Evolutionary conservation across 345 rosid genomes (phyloP).

Genomic region (Anastatica hierochuntica): DNA sequence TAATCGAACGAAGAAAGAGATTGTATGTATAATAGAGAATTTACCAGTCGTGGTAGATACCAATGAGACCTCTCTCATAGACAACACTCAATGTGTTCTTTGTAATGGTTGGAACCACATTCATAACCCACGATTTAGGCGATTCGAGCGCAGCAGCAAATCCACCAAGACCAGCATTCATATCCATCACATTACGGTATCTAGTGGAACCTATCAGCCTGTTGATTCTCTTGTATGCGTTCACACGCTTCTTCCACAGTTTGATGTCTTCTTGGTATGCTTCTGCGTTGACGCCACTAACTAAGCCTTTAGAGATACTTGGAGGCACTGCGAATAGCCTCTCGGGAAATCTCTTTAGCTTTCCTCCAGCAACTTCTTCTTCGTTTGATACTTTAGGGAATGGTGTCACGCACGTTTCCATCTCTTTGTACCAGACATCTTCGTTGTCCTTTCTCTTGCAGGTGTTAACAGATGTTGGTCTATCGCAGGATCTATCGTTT

Average conservation of each 20-base stretch:
- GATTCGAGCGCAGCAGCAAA: slow-evolving; percentile 84
- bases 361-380: slow-evolving; percentile 60
- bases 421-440: slow-evolving; percentile 96
- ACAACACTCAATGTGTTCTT: slow-evolving; percentile 70
- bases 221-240: slow-evolving; percentile 78
- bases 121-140: slow-evolving; percentile 89
- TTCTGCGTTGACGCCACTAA: slow-evolving; percentile 80
- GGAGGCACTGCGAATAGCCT: slow-evolving; percentile 81
- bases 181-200: slow-evolving; percentile 95
- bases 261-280: slow-evolving; percentile 61
- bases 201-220: slow-evolving; percentile 67
- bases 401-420: slow-evolving; percentile 80
- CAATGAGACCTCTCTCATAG: slow-evolving; percentile 82
- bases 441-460: slow-evolving; percentile 64
- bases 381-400: slow-evolving; percentile 54
- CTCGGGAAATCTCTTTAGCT: slow-evolving; percentile 64
- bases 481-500: slow-evolving; percentile 42
- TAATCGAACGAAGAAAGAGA: background rate
- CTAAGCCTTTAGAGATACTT: slow-evolving; percentile 73
- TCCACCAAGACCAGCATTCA: slow-evolving; percentile 97
- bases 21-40: background rate
- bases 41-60: slow-evolving; percentile 98
- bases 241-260: slow-evolving; percentile 78
- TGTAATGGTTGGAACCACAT: slow-evolving; percentile 88
- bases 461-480: slow-evolving; percentile 32